phyloP scores from a whole-genome alignment of 441 rosid species.

The Populus hybrid region DNA sequence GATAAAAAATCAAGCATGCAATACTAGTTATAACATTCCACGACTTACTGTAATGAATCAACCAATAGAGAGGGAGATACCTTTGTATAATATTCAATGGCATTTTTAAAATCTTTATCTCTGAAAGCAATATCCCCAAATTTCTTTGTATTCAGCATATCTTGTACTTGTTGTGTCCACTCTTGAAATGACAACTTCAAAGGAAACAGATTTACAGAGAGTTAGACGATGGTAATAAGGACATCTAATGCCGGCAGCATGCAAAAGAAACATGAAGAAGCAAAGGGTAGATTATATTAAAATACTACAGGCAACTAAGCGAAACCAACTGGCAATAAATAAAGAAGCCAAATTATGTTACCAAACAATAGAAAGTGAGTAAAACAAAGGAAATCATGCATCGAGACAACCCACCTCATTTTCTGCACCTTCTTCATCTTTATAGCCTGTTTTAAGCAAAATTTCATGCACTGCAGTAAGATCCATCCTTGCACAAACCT shows the following conservation, averaged over 20 bases:
- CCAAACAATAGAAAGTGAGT: not conserved
- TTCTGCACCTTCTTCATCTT: slow-evolving; percentile 64
- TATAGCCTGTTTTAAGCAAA: slow-evolving; percentile 79
- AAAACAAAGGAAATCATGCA: slow-evolving; percentile 23
- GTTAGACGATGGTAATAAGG: not conserved
- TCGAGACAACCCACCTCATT: slow-evolving; percentile 60
- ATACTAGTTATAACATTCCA: not conserved
- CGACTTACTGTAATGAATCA: not conserved
- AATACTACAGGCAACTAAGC: not conserved
- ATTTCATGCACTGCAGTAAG: slow-evolving; percentile 77
- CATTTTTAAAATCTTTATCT: slow-evolving; percentile 51
- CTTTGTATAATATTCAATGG: slow-evolving; percentile 47
- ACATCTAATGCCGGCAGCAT: not conserved
- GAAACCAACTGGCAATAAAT: not conserved
- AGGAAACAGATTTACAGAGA: not conserved
- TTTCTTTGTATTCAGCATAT: slow-evolving; percentile 59
- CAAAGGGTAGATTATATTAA: not conserved
- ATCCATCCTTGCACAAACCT: slow-evolving; percentile 79
- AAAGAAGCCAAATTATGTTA: not conserved
- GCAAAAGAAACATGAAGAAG: not conserved
- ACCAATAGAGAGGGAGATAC: slow-evolving; percentile 15
- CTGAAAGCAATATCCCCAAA: slow-evolving; percentile 59
- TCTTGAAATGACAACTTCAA: slow-evolving; percentile 62
- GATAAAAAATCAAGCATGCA: not conserved
- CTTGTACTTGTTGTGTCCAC: slow-evolving; percentile 72